phyloP scores from a whole-genome alignment of 192 early-diverging fungal species.

The Podila clonocystis region DNA sequence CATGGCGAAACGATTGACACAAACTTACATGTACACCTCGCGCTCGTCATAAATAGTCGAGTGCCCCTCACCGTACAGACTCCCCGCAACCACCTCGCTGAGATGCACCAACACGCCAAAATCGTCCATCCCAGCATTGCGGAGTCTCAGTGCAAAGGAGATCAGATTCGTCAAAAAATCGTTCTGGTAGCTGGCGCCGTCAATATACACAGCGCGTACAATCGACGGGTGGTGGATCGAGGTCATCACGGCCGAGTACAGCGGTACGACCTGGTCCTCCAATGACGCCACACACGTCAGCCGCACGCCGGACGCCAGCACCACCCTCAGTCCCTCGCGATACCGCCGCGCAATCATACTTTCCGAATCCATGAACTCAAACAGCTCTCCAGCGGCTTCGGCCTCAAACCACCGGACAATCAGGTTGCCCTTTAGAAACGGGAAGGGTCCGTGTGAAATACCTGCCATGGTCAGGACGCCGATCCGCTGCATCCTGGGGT shows the following conservation, averaged over 20 bases:
- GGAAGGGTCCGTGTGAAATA: conserved; percentile 90
- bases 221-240: conserved; percentile 81
- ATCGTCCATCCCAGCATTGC: conserved; percentile 90
- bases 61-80: conserved; percentile 90
- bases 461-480: conserved; percentile 93
- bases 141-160: conserved; percentile 84
- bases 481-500: conserved; percentile 75
- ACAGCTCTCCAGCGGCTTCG: conserved; percentile 91
- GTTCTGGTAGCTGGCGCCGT: conserved; percentile 80
- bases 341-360: conserved; percentile 76
- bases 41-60: conserved; percentile 93
- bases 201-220: conserved; percentile 91
- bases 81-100: conserved; percentile 87
- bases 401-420: conserved; percentile 91
- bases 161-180: conserved; percentile 91
- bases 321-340: conserved; percentile 69
- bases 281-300: conserved; percentile 84
- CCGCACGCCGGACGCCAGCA: conserved; percentile 77
- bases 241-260: conserved; percentile 81
- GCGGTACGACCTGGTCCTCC: conserved; percentile 97
- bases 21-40: conserved; percentile 76
- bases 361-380: conserved; percentile 90
- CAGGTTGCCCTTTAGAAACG: conserved; percentile 81
- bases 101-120: conserved; percentile 88
- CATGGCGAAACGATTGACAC: no score